Base-by-base conservation (phyloP, 108 stramenopile genomes). In the Cyclotella baltica region DNA sequence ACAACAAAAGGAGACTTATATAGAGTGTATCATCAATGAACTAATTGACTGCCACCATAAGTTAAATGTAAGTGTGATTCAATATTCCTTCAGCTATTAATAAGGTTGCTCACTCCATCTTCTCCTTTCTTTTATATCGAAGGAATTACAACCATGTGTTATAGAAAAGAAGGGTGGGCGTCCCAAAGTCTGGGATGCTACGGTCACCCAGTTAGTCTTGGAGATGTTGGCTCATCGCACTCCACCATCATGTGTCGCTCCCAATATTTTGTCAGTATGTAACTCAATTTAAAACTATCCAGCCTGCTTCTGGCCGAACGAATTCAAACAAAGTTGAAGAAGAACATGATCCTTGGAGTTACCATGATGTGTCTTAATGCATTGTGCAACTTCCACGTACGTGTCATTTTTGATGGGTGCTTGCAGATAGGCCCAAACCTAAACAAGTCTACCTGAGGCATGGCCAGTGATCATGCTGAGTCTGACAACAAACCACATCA, bases 201-300 rank as follows among this genome's bases (percentile, higher is more conserved):
- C 4, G 4, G 18, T 52, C 4, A 52, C 51, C 4, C 51, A 52
- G n/a, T n/a, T 52, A 4, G 19, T 52, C 4, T 10, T 52, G n/a
- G 51, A 52, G n/a, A n/a, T 52, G 51, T n/a, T 52, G 11, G 51
- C 51, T 20, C 11, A 52, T n/a, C 19, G 51, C 10, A 52, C 51
- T 52, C 51, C 51, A 13, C 51, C 51, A 20, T 10, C 57, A 6
- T 28, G 28, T 18, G 16, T 58, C 5, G 25, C 13, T 31, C 28
- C 57, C 4, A 58, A 58, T 18, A 58, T 58, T 16, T 28, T 58
- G 4, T 58, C 57, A n/a, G n/a, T n/a, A n/a, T n/a, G n/a, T n/a
- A n/a, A n/a, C n/a, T n/a, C n/a, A n/a, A n/a, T n/a, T n/a, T n/a
- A n/a, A n/a, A n/a, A n/a, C n/a, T n/a, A n/a, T n/a, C n/a, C n/a